Conservation (phyloP, 805 yeast genomes). For the Candida silvatica region DNA sequence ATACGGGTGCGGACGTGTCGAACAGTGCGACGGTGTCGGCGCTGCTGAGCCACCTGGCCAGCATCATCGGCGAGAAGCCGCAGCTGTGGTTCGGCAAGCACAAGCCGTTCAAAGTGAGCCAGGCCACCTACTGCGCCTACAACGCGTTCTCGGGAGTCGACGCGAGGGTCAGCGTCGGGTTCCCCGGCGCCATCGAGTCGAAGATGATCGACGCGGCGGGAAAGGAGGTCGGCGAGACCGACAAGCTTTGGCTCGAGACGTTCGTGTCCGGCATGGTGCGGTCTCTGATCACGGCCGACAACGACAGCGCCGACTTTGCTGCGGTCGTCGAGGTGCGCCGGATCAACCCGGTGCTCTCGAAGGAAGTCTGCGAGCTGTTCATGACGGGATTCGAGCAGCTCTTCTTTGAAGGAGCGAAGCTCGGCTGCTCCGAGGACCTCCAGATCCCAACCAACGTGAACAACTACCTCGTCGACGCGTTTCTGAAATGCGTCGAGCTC, state of each 20-base stretch:
- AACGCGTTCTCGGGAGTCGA: slow-evolving; percentile 57
- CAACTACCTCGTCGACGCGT: slow-evolving; percentile 71
- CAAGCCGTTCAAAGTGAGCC: slow-evolving; percentile 61
- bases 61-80: slow-evolving; percentile 47
- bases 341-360: slow-evolving; percentile 60
- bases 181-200: slow-evolving; percentile 67
- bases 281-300: slow-evolving; percentile 56
- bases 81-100: slow-evolving; percentile 79
- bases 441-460: slow-evolving; percentile 57
- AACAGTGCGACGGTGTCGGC: slow-evolving; percentile 76
- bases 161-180: slow-evolving; percentile 60
- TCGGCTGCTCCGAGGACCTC: slow-evolving; percentile 58
- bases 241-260: slow-evolving; percentile 51
- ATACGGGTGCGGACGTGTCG: slow-evolving; percentile 68
- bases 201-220: slow-evolving; percentile 43
- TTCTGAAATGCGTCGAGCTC: slow-evolving; percentile 51
- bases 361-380: slow-evolving; percentile 42
- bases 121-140: slow-evolving; percentile 60
- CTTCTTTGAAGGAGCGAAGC: slow-evolving; percentile 54
- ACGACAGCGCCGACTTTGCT: slow-evolving; percentile 59
- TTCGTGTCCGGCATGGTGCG: slow-evolving; percentile 68
- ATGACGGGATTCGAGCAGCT: slow-evolving; percentile 57
- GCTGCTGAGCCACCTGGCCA: slow-evolving; percentile 58
- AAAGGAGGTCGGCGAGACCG: slow-evolving; percentile 42
- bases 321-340: slow-evolving; percentile 78